Percentiles rank a stretch among this genome's conserved stretches.
Evolutionary conservation across 306 rosid genomes (phyloP).

Genomic region (Quercus robur): DNA sequence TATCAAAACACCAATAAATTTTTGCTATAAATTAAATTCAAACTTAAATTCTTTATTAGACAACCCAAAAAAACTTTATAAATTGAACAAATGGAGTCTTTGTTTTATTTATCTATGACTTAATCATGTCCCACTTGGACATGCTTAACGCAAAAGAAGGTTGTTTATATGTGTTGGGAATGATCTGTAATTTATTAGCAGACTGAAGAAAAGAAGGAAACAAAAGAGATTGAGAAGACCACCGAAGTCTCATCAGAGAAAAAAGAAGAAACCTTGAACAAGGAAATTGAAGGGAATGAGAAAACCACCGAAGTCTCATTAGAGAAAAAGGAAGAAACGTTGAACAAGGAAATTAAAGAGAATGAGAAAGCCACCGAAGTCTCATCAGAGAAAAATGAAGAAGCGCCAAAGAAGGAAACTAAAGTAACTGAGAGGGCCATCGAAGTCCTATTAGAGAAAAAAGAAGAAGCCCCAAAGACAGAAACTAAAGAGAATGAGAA

Average conservation of each 20-base stretch:
- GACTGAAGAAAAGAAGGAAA: constrained; percentile 14
- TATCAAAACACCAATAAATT: too few relatives aligned
- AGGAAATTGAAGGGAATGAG: background rate
- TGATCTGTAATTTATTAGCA: background rate
- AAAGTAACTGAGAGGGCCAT: too few relatives aligned
- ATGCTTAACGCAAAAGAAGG: too few relatives aligned
- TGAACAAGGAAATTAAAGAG: background rate
- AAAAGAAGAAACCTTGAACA: background rate
- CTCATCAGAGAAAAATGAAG: background rate
- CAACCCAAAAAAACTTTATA: too few relatives aligned
- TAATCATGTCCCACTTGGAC: too few relatives aligned
- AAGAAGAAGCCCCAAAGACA: too few relatives aligned
- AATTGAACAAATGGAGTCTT: too few relatives aligned
- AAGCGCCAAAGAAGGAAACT: background rate
- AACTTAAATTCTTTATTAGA: too few relatives aligned
- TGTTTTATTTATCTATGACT: too few relatives aligned
- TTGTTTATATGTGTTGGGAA: background rate
- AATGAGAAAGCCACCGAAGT: background rate
- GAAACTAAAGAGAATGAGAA: too few relatives aligned
- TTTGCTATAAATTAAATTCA: too few relatives aligned
- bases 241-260: background rate
- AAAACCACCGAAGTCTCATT: background rate
- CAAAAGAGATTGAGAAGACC: background rate
- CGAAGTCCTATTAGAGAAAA: too few relatives aligned
- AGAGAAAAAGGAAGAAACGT: background rate